Conservation (phyloP, 2,329 filamentous ascomycete genomes). For the Colletotrichum somersetense region DNA sequence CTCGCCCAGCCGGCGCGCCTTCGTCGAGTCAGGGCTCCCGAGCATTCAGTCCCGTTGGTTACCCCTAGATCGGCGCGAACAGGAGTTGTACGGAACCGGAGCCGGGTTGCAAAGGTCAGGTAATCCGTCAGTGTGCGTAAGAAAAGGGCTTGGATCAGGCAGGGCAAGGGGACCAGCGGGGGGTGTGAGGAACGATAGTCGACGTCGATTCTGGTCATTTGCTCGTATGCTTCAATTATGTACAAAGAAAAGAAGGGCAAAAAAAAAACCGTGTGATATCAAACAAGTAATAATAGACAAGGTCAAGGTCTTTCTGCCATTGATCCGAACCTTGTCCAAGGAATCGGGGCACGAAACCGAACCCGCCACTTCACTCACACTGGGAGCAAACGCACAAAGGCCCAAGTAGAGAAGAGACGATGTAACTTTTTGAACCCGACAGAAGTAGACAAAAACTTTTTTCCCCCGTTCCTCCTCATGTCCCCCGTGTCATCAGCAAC, state of each 20-base stretch:
- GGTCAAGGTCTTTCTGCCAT: background rate
- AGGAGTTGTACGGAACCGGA: background rate
- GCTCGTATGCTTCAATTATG: constrained; percentile 30
- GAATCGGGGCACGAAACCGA: constrained; percentile 11
- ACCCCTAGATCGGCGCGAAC: constrained; percentile 7
- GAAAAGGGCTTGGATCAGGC: constrained; percentile 5
- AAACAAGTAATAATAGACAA: background rate
- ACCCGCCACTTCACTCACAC: constrained; percentile 3
- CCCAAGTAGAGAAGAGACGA: background rate
- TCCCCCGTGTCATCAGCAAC: constrained; percentile 18
- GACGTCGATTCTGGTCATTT: constrained; percentile 17
- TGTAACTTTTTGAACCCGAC: constrained; percentile 7
- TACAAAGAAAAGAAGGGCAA: background rate
- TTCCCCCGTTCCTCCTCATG: constrained; percentile 9
- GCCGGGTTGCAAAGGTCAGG: background rate
- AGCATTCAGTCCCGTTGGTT: constrained; percentile 3
- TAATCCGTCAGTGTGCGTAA: constrained; percentile 7
- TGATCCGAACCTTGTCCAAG: constrained; percentile 10
- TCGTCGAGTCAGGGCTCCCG: background rate
- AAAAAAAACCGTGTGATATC: background rate
- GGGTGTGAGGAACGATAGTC: background rate
- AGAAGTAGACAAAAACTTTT: constrained; percentile 27
- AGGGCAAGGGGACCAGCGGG: background rate
- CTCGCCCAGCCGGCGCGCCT: background rate
- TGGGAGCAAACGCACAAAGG: background rate